Percentiles rank a stretch among this genome's conserved stretches.
phyloP scores from a whole-genome alignment of 345 rosid species.

The Populus euphratica region DNA sequence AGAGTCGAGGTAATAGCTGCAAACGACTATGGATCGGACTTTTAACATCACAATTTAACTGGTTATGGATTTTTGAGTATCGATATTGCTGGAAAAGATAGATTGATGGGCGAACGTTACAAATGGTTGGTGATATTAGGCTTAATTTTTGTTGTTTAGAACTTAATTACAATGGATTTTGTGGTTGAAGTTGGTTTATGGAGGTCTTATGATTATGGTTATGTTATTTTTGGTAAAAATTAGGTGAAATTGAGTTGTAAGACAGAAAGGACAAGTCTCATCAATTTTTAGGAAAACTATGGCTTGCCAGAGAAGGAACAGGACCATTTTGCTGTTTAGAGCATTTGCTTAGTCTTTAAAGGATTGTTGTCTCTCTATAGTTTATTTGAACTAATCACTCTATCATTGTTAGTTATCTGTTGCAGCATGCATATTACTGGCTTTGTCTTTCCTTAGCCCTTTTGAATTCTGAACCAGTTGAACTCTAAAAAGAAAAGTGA shows the following conservation, averaged over 20 bases:
- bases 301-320: not conserved
- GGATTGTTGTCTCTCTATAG: not conserved
- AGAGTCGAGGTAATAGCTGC: not conserved
- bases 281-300: not conserved
- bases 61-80: not conserved
- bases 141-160: not conserved
- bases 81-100: not conserved
- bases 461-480: not conserved
- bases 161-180: not conserved
- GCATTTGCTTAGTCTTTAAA: not conserved
- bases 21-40: not conserved
- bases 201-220: not conserved
- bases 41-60: not conserved
- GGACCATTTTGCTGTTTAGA: not conserved
- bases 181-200: not conserved
- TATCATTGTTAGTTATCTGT: not conserved
- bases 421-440: not conserved
- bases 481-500: not conserved
- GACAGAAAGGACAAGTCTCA: not conserved
- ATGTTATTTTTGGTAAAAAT: not conserved
- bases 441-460: not conserved
- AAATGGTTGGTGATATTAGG: not conserved
- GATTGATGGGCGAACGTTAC: not conserved
- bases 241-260: not conserved
- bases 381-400: not conserved